Evolutionary conservation across 768 basidiomycete genomes (phyloP).

Genomic region (Calocybe indica): DNA sequence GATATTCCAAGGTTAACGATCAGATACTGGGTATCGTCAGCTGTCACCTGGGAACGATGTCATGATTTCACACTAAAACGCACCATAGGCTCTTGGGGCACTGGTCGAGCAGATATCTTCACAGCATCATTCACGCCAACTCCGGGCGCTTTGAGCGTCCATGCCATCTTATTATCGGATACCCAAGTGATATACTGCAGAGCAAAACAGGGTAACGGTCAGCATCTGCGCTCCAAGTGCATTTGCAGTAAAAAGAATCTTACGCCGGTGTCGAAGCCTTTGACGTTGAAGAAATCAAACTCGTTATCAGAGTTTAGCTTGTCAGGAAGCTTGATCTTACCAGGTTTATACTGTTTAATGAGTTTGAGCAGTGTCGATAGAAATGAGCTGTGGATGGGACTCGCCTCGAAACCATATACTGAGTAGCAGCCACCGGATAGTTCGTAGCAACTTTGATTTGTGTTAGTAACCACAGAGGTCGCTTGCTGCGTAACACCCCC

Average conservation of each 20-base stretch:
- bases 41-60: not conserved
- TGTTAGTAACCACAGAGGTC: conserved; percentile 64
- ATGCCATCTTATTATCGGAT: conserved; percentile 55
- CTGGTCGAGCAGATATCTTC: conserved; percentile 58
- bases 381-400: conserved; percentile 4
- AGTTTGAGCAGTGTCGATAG: no score
- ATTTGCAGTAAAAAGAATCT: not conserved
- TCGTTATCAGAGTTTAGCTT: conserved; percentile 1
- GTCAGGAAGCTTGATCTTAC: conserved; percentile 11
- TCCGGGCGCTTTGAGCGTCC: conserved; percentile 71
- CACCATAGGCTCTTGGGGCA: conserved; percentile 87
- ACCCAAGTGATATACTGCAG: conserved; percentile 83
- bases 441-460: conserved; percentile 70
- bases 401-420: conserved; percentile 74
- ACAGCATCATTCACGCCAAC: conserved; percentile 55
- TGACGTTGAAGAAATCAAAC: not conserved
- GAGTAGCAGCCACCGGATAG: conserved; percentile 51
- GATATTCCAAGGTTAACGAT: conserved; percentile 84
- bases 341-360: conserved; percentile 33
- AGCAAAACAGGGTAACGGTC: not conserved
- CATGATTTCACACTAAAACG: conserved; percentile 9
- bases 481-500: conserved; percentile 77
- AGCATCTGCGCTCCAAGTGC: not conserved
- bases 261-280: conserved; percentile 63
- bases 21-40: conserved; percentile 51